These are phyloP conservation scores for Fusarium redolens DNA, from an alignment of 2,329 filamentous ascomycete species.

Conservation along the genomic window DNA sequence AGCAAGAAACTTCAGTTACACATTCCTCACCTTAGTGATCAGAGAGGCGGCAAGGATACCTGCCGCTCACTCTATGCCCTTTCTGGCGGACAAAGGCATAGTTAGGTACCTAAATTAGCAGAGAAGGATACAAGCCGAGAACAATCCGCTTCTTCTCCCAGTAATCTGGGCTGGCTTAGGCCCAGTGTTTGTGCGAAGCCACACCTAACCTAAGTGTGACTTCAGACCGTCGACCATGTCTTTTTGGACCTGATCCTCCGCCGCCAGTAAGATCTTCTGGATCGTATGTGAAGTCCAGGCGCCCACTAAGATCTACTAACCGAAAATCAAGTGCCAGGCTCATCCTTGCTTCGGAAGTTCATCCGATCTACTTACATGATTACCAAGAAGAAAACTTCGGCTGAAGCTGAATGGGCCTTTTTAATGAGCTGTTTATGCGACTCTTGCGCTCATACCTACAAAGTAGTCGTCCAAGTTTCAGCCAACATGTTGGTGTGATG, in stretches of 20 bases:
- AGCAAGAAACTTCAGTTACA: conserved; percentile 19
- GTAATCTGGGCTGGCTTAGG: conserved; percentile 14
- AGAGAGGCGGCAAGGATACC: conserved; percentile 21
- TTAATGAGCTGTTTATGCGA: conserved; percentile 2
- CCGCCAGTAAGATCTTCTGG: conserved; percentile 8
- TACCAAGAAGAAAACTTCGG: background rate
- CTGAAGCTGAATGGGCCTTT: background rate
- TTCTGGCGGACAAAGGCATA: background rate
- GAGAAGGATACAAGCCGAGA: conserved; percentile 19
- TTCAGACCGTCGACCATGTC: conserved; percentile 6
- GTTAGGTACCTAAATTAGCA: background rate
- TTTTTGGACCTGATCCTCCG: conserved; percentile 2
- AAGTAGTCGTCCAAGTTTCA: background rate
- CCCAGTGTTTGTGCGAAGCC: conserved; percentile 22
- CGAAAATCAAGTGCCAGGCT: conserved; percentile 18
- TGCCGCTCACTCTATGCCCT: background rate
- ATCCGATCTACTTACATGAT: conserved; percentile 26
- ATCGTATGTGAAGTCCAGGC: background rate
- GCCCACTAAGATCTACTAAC: conserved; percentile 42
- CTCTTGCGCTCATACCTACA: conserved; percentile 25
- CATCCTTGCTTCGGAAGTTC: conserved; percentile 7
- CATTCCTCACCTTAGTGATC: conserved; percentile 23
- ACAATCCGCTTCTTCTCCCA: conserved; percentile 19
- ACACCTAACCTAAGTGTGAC: conserved; percentile 17
- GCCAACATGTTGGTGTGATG: conserved; percentile 8